Evolutionary conservation across 805 yeast species (phyloP).

Genomic region (Candida taoyuanica): DNA sequence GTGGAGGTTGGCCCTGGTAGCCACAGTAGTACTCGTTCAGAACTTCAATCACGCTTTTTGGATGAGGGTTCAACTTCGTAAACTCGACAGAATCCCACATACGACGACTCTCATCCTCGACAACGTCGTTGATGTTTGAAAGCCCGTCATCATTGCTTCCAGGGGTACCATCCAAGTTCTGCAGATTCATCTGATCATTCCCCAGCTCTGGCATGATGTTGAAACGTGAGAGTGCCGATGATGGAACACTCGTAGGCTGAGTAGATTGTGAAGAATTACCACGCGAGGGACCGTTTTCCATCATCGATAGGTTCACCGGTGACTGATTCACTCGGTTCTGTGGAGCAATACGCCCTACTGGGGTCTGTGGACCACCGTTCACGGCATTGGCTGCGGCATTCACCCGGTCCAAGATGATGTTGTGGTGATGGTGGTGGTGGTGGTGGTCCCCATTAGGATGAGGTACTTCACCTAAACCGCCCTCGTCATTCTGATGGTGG

Average conservation of each 20-base stretch:
- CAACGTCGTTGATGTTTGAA: slow-evolving; percentile 9
- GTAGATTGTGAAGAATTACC: neutral
- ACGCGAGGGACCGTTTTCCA: slow-evolving; percentile 1
- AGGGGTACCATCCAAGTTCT: slow-evolving; percentile 2
- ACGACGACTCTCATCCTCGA: slow-evolving; percentile 14
- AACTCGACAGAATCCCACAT: slow-evolving; percentile 21
- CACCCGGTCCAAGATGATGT: slow-evolving; percentile 6
- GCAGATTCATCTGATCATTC: slow-evolving; percentile 11
- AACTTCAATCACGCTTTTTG: slow-evolving; percentile 26
- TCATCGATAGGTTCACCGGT: slow-evolving; percentile 9
- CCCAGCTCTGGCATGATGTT: slow-evolving; percentile 1
- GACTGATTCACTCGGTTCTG: slow-evolving; percentile 18
- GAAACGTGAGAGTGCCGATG: slow-evolving; percentile 6
- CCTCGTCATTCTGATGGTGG: slow-evolving; percentile 4
- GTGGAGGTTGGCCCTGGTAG: slow-evolving; percentile 26
- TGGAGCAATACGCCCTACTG: slow-evolving; percentile 9
- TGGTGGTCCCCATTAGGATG: slow-evolving; percentile 7
- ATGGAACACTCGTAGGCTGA: neutral
- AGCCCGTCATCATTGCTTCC: slow-evolving; percentile 5
- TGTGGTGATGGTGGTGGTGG: slow-evolving; percentile 8
- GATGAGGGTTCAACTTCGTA: slow-evolving; percentile 22
- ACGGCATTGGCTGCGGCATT: neutral
- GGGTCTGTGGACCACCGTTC: slow-evolving; percentile 2
- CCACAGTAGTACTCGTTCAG: slow-evolving; percentile 28
- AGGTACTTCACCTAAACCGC: slow-evolving; percentile 1